Base-by-base conservation (phyloP, 2,329 filamentous ascomycete genomes). In the Pseudocercospora eumusae region DNA sequence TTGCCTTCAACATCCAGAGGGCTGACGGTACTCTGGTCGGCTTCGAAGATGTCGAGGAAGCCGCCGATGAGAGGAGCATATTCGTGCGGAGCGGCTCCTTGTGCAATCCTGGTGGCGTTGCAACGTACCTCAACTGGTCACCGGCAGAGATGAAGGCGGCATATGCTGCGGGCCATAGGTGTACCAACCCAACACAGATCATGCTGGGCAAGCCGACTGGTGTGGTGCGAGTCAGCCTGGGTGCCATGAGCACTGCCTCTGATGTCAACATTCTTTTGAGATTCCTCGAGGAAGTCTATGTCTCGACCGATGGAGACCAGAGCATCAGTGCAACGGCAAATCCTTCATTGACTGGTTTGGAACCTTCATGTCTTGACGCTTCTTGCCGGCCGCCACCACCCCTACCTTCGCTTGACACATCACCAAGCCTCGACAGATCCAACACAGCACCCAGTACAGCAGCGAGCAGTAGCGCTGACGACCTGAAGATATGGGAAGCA, bases 201-300 rank as follows among this genome's bases (percentile, higher is more conserved):
- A 80, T 86, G 62, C 75, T 82, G 10, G 80, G 82, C 18, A 78
- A 82, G 50, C 80, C 84, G 1, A 86, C 84, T 25, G 86, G 86
- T 0, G 84, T 88, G 47, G 83, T 87, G 6, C 79, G 86, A 20
- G 83, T 82, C 5, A 86, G 84, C 62, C 75, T 88, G 1, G 86
- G 86, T 0, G 84, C 85, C 11, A 86, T 86, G 83, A 86, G 82
- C 64, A 86, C 83, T 1, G 71, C 78, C 20, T 73, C 76, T 2
- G 86, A 88, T 64, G 79, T 87, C 13, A 79, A 87, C 40, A 80
- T 77, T 5, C 90, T 98, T 57, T 66, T 95, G 10, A 55, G 65
- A 10, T 76, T 76, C 64, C 53, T 76, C 18, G 63, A 73, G 28
- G 70, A 73, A 8, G 66, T 67, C 1, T 76, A 75, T 59, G 62